Evolutionary conservation across 164 flowering plant genomes (phyloP).

Genomic region (Chloranthus sessilifolius): DNA sequence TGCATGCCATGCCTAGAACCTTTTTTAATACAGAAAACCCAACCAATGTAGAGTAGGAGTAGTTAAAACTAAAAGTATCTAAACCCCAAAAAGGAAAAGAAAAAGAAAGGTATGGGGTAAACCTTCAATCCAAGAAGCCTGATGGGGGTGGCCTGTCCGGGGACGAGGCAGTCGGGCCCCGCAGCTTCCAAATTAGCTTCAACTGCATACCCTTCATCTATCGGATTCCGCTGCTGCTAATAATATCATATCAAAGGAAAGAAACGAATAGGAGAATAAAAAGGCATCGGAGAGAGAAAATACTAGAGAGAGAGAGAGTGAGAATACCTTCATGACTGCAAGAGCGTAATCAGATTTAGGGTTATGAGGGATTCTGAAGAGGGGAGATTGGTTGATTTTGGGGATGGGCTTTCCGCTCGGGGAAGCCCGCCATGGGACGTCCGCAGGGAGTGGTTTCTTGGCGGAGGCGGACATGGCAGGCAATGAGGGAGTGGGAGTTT

Average conservation of each 20-base stretch:
- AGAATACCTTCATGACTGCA: constrained; percentile 64
- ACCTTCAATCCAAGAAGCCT: constrained; percentile 80
- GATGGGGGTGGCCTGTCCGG: constrained; percentile 67
- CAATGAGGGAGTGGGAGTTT: too few relatives aligned
- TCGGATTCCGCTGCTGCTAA: constrained; percentile 64
- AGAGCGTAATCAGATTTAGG: constrained; percentile 55
- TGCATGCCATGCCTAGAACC: too few relatives aligned
- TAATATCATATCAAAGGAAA: background rate
- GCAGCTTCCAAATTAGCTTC: constrained; percentile 81
- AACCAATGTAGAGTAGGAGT: too few relatives aligned
- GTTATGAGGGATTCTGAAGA: constrained; percentile 50
- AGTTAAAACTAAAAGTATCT: too few relatives aligned
- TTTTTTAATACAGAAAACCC: too few relatives aligned
- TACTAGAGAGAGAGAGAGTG: constrained; percentile 2
- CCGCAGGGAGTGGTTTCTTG: constrained; percentile 36
- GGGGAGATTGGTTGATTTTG: constrained; percentile 69
- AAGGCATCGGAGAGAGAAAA: constrained; percentile 1
- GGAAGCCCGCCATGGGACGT: constrained; percentile 80
- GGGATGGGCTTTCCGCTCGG: constrained; percentile 54
- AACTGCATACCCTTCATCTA: constrained; percentile 60
- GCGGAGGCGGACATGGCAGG: too few relatives aligned
- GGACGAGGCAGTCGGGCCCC: constrained; percentile 83
- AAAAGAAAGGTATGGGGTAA: background rate
- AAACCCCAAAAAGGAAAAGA: background rate
- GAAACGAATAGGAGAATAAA: background rate